Percentiles rank a stretch among this genome's conserved stretches.
phyloP scores from a whole-genome alignment of 2,329 filamentous ascomycete species.

The Neofusicoccum umdonicola region DNA sequence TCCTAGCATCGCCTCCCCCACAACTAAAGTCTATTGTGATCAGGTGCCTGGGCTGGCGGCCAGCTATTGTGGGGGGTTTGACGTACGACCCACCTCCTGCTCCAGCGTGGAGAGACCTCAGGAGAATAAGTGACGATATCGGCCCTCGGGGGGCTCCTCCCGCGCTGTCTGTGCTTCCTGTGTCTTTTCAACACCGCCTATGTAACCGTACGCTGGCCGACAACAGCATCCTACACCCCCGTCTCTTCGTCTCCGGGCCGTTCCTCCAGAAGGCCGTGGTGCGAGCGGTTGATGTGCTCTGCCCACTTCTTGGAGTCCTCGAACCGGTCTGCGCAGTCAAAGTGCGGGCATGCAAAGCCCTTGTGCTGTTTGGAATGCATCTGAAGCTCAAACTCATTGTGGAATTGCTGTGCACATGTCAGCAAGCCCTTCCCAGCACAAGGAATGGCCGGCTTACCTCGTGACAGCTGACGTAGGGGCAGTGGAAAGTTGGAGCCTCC shows the following conservation, averaged over 20 bases:
- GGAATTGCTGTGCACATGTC: constrained; percentile 21
- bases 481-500: constrained; percentile 22
- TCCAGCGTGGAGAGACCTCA: constrained; percentile 6
- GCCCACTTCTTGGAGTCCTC: constrained; percentile 24
- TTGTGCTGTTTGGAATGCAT: constrained; percentile 19
- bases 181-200: not conserved
- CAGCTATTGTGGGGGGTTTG: constrained; percentile 9
- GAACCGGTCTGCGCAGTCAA: constrained; percentile 23
- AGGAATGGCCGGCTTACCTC: constrained; percentile 19
- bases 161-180: not conserved
- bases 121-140: not conserved
- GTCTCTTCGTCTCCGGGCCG: constrained; percentile 2
- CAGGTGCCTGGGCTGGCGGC: constrained; percentile 2
- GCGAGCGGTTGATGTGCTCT: constrained; percentile 23
- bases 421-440: not conserved
- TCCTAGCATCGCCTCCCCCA: not conserved
- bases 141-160: not conserved
- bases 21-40: constrained; percentile 6
- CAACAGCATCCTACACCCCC: not conserved
- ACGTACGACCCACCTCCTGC: constrained; percentile 5
- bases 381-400: constrained; percentile 20
- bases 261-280: constrained; percentile 26
- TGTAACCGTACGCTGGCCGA: not conserved
- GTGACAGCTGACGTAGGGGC: constrained; percentile 26
- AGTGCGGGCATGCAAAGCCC: constrained; percentile 24